phyloP scores from a whole-genome alignment of 306 rosid species.

The Castanopsis chinensis region DNA sequence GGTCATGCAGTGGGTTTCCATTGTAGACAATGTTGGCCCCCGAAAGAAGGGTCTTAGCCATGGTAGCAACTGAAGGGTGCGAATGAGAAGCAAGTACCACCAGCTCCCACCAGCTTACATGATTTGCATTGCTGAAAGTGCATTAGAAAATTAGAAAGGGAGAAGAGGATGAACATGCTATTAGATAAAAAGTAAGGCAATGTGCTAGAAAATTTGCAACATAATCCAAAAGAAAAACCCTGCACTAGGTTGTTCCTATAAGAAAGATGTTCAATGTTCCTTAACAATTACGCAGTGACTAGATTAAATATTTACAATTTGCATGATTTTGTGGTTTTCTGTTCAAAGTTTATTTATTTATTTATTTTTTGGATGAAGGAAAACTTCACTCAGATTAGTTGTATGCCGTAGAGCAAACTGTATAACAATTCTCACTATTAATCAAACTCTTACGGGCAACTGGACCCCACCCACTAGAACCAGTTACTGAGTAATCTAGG shows the following conservation, averaged over 20 bases:
- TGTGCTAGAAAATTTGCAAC: background rate
- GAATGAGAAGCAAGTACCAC: slow-evolving; percentile 81
- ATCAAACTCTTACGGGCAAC: too few relatives aligned
- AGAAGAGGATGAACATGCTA: background rate
- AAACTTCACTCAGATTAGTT: too few relatives aligned
- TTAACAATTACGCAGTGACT: background rate
- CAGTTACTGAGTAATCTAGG: too few relatives aligned
- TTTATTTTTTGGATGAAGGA: too few relatives aligned
- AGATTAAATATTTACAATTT: background rate
- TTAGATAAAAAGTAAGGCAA: background rate
- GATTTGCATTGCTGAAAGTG: slow-evolving; percentile 78
- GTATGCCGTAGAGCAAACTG: rapidly evolving
- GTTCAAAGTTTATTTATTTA: too few relatives aligned
- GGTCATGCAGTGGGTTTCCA: slow-evolving; percentile 84
- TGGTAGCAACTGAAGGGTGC: slow-evolving; percentile 90
- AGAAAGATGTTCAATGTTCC: background rate
- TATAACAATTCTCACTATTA: too few relatives aligned
- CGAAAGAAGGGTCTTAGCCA: slow-evolving; percentile 85
- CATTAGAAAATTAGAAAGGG: background rate
- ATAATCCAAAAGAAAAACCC: background rate
- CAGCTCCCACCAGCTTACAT: slow-evolving; percentile 94
- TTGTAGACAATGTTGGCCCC: slow-evolving; percentile 88
- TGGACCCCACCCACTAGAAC: too few relatives aligned
- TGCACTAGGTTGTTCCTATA: background rate
- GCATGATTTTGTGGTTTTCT: background rate